Percentiles rank a stretch among this genome's conserved stretches.
These are phyloP conservation scores for Rauvolfia tetraphylla DNA, from an alignment of 257 asterid species.

Conservation along the genomic window DNA sequence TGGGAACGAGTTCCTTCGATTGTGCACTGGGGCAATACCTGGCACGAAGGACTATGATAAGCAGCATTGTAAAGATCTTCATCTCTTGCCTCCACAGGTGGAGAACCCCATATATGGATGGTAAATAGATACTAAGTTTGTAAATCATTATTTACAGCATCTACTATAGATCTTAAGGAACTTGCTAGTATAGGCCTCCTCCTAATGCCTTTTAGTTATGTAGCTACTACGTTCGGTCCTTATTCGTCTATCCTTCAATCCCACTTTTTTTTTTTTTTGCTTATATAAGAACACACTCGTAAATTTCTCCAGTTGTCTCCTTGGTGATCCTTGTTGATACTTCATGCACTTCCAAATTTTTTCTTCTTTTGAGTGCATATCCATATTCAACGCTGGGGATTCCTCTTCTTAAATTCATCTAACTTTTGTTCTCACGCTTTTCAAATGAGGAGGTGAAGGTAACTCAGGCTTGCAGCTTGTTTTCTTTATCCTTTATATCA, in stretches of 20 bases:
- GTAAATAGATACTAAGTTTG: constrained; percentile 50
- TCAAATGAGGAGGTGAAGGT: not conserved
- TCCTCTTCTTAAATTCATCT: not conserved
- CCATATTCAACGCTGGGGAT: not conserved
- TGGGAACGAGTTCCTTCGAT: constrained; percentile 79
- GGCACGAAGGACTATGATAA: constrained; percentile 69
- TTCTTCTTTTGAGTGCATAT: not conserved
- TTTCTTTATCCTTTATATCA: not conserved
- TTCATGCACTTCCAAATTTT: not conserved
- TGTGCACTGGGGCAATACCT: constrained; percentile 87
- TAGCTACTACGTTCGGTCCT: not conserved
- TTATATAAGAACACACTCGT: not conserved
- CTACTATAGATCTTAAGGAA: constrained; percentile 23
- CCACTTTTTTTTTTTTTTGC: not conserved
- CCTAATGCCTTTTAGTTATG: not conserved
- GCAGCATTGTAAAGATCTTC: constrained; percentile 78
- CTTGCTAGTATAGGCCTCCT: not conserved
- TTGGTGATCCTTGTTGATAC: not conserved
- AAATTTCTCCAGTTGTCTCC: not conserved
- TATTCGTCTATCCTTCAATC: not conserved
- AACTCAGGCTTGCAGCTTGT: not conserved
- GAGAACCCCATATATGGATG: constrained; percentile 94
- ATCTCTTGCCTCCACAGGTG: constrained; percentile 76
- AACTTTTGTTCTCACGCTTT: not conserved
- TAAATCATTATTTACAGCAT: constrained; percentile 29